phyloP scores from a whole-genome alignment of 2,329 filamentous ascomycete species.

The Phialophora tarda region DNA sequence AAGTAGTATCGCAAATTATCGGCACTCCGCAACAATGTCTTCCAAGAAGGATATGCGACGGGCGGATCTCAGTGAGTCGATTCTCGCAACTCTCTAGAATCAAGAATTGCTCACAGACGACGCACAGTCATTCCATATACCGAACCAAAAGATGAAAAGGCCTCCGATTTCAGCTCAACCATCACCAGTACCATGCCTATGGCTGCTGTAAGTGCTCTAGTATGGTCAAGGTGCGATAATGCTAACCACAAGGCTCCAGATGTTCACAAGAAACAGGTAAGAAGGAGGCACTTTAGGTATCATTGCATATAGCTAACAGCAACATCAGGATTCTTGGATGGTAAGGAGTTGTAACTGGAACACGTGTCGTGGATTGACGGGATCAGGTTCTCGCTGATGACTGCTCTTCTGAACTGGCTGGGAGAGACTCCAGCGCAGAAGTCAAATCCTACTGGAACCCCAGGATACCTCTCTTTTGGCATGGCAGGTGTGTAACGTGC shows the following conservation, averaged over 20 bases:
- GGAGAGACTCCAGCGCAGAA: conserved; percentile 56
- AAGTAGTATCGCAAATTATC: neutral
- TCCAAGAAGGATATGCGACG: conserved; percentile 78
- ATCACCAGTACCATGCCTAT: conserved; percentile 84
- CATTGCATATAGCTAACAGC: conserved; percentile 27
- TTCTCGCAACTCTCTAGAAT: conserved; percentile 10
- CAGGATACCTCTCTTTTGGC: conserved; percentile 74
- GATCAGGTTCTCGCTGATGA: conserved; percentile 54
- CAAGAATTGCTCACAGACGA: neutral
- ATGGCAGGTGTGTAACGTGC: conserved; percentile 70
- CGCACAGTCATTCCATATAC: conserved; percentile 82
- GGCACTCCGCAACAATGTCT: conserved; percentile 57
- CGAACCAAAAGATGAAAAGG: conserved; percentile 70
- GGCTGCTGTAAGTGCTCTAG: conserved; percentile 70
- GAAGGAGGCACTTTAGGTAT: conserved; percentile 35
- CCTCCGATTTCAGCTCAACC: conserved; percentile 70
- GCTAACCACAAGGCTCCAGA: conserved; percentile 52
- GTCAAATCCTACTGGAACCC: conserved; percentile 67
- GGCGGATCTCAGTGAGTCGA: conserved; percentile 70
- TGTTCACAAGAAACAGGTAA: conserved; percentile 89
- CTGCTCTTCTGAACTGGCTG: conserved; percentile 56
- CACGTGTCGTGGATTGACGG: conserved; percentile 1
- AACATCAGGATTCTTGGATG: conserved; percentile 66
- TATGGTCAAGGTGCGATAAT: neutral
- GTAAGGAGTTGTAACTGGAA: conserved; percentile 47